Evolutionary conservation across 148 eudicot species (phyloP).

Genomic region (Selenicereus undatus): DNA sequence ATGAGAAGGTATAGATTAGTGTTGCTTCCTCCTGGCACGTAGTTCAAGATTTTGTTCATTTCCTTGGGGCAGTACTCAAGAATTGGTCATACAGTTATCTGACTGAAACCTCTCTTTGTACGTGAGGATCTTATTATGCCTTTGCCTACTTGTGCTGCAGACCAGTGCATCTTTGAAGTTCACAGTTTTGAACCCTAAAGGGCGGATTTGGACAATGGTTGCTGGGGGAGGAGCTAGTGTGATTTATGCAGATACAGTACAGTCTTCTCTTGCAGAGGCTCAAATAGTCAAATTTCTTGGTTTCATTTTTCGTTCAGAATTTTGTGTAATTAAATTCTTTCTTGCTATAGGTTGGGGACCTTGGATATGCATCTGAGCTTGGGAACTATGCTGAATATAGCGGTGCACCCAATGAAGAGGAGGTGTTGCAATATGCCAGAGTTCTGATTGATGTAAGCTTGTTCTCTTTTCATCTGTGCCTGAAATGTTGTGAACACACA

Average conservation of each 20-base stretch:
- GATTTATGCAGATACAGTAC: conserved; percentile 49
- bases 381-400: conserved; percentile 55
- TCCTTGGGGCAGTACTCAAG: background rate
- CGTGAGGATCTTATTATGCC: conserved; percentile 6
- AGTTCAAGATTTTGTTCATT: background rate
- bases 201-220: conserved; percentile 54
- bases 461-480: background rate
- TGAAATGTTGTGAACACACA: background rate
- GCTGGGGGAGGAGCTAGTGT: conserved; percentile 61
- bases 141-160: conserved; percentile 27
- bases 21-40: background rate
- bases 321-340: background rate
- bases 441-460: conserved; percentile 48
- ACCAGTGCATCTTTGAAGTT: conserved; percentile 51
- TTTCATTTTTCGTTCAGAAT: background rate
- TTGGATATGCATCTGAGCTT: conserved; percentile 48
- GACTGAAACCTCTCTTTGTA: background rate
- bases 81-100: background rate
- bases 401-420: conserved; percentile 55
- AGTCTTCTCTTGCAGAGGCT: background rate
- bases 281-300: background rate
- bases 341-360: conserved; percentile 44
- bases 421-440: conserved; percentile 52
- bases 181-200: conserved; percentile 50
- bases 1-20: conserved; percentile 69